Evolutionary conservation across 257 asterid genomes (phyloP), one percentile per base, ranked within the genome.

Genomic region (Nicotiana obtusifolia): DNA sequence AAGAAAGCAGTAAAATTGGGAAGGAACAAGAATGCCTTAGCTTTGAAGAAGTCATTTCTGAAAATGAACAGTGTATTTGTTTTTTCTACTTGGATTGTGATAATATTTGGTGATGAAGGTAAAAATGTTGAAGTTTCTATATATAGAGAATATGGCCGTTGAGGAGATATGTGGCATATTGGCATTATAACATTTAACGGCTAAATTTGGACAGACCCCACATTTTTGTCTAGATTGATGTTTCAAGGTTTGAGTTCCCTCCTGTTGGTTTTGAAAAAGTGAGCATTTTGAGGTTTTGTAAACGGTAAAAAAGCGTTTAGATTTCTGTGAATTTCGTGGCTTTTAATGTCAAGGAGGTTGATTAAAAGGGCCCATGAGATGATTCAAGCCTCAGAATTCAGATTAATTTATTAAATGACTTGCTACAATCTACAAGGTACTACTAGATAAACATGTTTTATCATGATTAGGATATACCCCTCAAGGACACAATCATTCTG

Each of bases 21-120:
- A 91, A 94, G 0, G 97, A 91, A 78, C 92, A 91, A 6, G 94
- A 87, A 24, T 57, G 85, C 85, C 96, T 82, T 61, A 8, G 81
- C 65, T 89, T 91, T 10, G 93, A 84, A 17, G 95, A 86, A 62
- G 92, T 92, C 95, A 91, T 85, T 79, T 47, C 10, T 22, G 76
- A 66, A 71, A 62, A 26, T 52, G 35, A 16, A n/a, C 10, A 11
- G 49, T 14, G 8, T 9, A 24, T 13, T 19, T 17, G 7, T 6
- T n/a, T 33, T 83, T 33, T 83, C 49, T 28, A 33, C 11, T 68
- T 4, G 80, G 66, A 44, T 49, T 60, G 60, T 9, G 22, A 4
- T 64, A 16, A 68, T 56, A 57, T 22, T 11, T 26, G 67, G 28
- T 14, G 8, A 64, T 61, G 37, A 3, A 30, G 59, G 64, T 26